Percentiles rank a stretch among this genome's conserved stretches.
phyloP scores from a whole-genome alignment of 768 basidiomycete species.

The Sistotremastrum niveocremeum region DNA sequence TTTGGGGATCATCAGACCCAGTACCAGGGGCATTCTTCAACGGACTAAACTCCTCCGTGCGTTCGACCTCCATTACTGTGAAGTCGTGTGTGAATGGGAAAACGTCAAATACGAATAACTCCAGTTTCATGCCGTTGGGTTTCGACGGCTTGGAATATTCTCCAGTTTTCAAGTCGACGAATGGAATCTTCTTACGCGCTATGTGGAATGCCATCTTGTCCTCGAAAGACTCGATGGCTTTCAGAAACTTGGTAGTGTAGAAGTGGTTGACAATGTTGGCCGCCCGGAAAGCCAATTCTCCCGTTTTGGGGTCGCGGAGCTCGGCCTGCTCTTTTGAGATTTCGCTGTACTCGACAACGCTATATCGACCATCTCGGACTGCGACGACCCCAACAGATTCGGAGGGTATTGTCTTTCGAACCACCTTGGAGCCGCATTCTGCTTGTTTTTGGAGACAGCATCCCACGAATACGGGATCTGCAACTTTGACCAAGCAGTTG shows the following conservation, averaged over 20 bases:
- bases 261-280: slow-evolving; percentile 98
- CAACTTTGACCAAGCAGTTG: slow-evolving; percentile 95
- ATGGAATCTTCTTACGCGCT: slow-evolving; percentile 92
- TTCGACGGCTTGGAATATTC: slow-evolving; percentile 61
- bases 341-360: slow-evolving; percentile 96
- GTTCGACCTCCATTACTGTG: slow-evolving; percentile 76
- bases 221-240: slow-evolving; percentile 69
- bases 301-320: slow-evolving; percentile 48
- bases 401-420: slow-evolving; percentile 72
- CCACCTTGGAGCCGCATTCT: slow-evolving; percentile 92
- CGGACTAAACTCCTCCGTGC: slow-evolving; percentile 89
- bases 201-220: slow-evolving; percentile 91
- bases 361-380: slow-evolving; percentile 65
- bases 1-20: slow-evolving; percentile 78
- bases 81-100: slow-evolving; percentile 82
- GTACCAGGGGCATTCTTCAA: slow-evolving; percentile 96
- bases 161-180: slow-evolving; percentile 59
- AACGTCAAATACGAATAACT: slow-evolving; percentile 97
- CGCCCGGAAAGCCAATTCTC: slow-evolving; percentile 80
- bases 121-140: slow-evolving; percentile 99
- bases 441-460: slow-evolving; percentile 82
- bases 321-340: slow-evolving; percentile 82
- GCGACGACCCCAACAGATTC: slow-evolving; percentile 96
- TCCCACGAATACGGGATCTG: slow-evolving; percentile 94
- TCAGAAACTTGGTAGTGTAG: slow-evolving; percentile 80